These are phyloP conservation scores for Hordeum marinum DNA, from an alignment of 176 grass and related monocot genomes.

Conservation along the genomic window DNA sequence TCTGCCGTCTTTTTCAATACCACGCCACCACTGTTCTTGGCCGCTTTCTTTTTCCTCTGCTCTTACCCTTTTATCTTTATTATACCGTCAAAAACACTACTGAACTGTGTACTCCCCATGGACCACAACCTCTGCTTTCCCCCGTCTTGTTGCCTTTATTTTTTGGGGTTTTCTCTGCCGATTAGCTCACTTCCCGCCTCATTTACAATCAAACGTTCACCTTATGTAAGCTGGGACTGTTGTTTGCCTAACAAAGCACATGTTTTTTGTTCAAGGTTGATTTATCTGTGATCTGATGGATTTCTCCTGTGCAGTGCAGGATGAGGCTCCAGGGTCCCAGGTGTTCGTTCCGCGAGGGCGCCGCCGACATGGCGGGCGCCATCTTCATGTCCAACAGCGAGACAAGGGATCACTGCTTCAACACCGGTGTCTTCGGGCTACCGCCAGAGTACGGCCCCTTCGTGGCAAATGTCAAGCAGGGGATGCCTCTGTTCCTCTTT, in stretches of 20 bases:
- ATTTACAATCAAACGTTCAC: background rate
- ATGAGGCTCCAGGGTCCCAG: slow-evolving; percentile 9
- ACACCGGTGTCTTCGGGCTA: slow-evolving; percentile 23
- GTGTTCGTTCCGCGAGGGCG: background rate
- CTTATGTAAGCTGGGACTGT: background rate
- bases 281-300: background rate
- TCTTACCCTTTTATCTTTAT: background rate
- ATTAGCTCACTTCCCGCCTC: background rate
- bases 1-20: background rate
- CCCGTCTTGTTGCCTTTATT: background rate
- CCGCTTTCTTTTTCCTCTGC: background rate
- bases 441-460: slow-evolving; percentile 33
- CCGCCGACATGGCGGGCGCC: slow-evolving; percentile 39
- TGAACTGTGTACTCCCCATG: background rate
- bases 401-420: slow-evolving; percentile 47
- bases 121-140: background rate
- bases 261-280: background rate
- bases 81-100: background rate
- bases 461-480: slow-evolving; percentile 33
- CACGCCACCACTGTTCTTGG: background rate
- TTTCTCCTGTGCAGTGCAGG: background rate
- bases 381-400: slow-evolving; percentile 67
- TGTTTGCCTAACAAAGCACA: background rate
- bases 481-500: slow-evolving; percentile 68
- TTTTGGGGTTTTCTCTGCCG: background rate